Conservation (phyloP, 2,329 filamentous ascomycete species). For the Emmonsiellopsis sp. region DNA sequence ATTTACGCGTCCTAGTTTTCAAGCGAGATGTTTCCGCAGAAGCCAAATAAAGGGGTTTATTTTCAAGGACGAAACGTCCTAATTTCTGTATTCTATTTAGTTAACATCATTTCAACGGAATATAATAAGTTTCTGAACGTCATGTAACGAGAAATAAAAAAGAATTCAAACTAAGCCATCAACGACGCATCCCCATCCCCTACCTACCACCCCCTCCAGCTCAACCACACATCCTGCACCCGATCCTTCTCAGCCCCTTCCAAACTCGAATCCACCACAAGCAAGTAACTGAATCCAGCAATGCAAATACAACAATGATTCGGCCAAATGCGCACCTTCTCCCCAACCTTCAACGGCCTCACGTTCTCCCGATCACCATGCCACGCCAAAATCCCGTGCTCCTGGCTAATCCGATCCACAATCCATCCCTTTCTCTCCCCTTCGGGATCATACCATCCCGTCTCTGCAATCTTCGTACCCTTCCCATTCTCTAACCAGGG, state of each 20-base stretch:
- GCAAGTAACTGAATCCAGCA: constrained; percentile 60
- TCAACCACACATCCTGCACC: constrained; percentile 13
- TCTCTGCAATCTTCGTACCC: neutral
- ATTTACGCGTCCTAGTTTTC: too few species aligned
- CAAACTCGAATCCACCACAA: constrained; percentile 55
- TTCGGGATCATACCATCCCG: constrained; percentile 15
- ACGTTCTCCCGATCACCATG: constrained; percentile 35
- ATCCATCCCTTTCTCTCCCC: constrained; percentile 45
- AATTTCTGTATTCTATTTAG: too few species aligned
- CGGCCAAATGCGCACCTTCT: constrained; percentile 63
- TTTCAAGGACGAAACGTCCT: too few species aligned
- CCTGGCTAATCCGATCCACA: constrained; percentile 61
- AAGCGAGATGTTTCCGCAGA: too few species aligned
- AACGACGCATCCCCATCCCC: neutral
- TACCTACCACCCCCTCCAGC: constrained; percentile 13
- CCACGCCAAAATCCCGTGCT: constrained; percentile 65
- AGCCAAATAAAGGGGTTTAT: too few species aligned
- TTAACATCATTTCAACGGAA: too few species aligned
- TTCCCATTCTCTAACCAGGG: constrained; percentile 41
- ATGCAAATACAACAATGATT: constrained; percentile 72
- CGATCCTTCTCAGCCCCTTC: constrained; percentile 11
- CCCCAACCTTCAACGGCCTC: constrained; percentile 47
- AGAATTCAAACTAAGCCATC: neutral
- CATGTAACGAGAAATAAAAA: neutral
- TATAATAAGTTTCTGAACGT: neutral